phyloP scores from a whole-genome alignment of 2,329 filamentous ascomycete genomes.

The Purpureocillium lavendulum region DNA sequence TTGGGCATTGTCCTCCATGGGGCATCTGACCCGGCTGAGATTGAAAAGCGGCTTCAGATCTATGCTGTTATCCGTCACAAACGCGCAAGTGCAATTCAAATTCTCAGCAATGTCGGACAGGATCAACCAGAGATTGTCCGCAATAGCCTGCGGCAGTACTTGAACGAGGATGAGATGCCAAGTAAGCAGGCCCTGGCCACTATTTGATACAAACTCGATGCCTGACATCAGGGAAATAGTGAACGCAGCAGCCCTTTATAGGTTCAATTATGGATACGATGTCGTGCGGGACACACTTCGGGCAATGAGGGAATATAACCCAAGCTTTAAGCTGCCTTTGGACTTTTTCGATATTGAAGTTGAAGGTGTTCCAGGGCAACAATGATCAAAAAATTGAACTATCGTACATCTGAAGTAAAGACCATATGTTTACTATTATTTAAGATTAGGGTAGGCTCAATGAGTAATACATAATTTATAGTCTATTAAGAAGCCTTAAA shows the following conservation, averaged over 20 bases:
- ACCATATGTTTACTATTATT: too few species aligned
- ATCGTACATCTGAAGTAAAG: too few species aligned
- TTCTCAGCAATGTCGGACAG: constrained; percentile 28
- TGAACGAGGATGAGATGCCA: constrained; percentile 19
- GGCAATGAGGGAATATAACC: constrained; percentile 11
- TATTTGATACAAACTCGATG: too few species aligned
- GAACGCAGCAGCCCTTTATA: too few species aligned
- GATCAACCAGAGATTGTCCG: constrained; percentile 19
- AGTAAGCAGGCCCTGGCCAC: too few species aligned
- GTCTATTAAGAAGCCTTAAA: too few species aligned
- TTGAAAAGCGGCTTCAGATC: constrained; percentile 13
- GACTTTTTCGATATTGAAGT: constrained; percentile 14
- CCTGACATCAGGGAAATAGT: too few species aligned
- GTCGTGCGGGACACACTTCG: constrained; percentile 8
- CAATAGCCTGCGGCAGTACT: constrained; percentile 17
- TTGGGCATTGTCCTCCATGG: constrained; percentile 19
- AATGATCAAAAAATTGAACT: too few species aligned
- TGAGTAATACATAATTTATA: too few species aligned
- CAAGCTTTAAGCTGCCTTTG: constrained; percentile 9
- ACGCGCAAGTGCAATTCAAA: constrained; percentile 25
- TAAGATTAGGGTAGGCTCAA: too few species aligned
- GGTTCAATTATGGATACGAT: constrained; percentile 13
- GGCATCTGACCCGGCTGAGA: constrained; percentile 9
- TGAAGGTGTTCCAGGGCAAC: constrained; percentile 4
- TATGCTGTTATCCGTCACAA: constrained; percentile 17